Evolutionary conservation across 1,284 basidiomycete genomes (phyloP).

Genomic region (Ceratobasidium sp.): DNA sequence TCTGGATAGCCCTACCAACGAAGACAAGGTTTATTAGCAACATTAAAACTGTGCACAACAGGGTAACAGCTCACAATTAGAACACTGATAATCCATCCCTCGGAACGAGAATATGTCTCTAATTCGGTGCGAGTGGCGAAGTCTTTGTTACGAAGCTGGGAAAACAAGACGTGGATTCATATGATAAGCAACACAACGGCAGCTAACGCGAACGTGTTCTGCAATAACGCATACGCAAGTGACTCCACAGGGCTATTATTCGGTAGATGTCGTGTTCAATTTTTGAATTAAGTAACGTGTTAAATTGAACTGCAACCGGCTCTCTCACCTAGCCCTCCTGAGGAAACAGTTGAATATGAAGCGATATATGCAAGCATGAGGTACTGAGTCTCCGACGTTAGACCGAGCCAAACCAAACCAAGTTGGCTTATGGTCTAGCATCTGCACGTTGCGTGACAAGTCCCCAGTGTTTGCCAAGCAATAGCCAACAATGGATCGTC

Average conservation of each 20-base stretch:
- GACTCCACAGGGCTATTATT: constrained; percentile 6
- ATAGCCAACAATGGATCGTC: neutral
- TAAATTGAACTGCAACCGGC: neutral
- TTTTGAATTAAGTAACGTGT: neutral
- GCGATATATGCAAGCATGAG: no score
- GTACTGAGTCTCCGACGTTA: no score
- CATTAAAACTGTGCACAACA: no score
- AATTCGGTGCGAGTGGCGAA: no score
- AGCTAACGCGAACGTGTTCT: neutral
- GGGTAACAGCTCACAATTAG: no score
- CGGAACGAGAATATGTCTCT: no score
- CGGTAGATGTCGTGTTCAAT: no score
- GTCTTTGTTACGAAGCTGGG: constrained; percentile 12
- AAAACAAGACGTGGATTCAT: neutral
- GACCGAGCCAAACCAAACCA: no score
- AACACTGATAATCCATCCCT: no score
- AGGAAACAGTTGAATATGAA: neutral
- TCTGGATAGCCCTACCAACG: no score
- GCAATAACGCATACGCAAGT: neutral
- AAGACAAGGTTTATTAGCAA: no score
- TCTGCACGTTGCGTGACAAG: neutral
- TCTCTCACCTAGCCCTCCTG: neutral
- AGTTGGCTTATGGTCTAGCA: neutral
- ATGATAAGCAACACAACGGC: neutral
- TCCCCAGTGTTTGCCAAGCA: neutral